Evolutionary conservation across 2,329 filamentous ascomycete species (phyloP), one percentile per base, ranked within the genome.

Genomic region (Claviceps quebecensis): DNA sequence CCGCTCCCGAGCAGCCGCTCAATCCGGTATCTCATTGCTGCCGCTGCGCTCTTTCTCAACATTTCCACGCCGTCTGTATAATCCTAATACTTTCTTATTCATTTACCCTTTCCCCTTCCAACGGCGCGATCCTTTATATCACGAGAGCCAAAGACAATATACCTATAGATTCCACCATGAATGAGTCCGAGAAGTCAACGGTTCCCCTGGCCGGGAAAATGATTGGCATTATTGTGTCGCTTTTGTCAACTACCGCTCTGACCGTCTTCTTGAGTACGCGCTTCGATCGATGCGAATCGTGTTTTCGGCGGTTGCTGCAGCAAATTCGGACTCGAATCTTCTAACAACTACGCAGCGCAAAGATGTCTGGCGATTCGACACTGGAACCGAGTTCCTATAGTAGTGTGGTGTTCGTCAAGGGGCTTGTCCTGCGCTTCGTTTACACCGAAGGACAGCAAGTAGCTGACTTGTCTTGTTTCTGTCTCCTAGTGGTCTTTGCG

Each of bases 401-500:
- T 71, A 17, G 62, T 69, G 7, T 72, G 71, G 70, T 55, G 72
- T 73, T 61, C n/a, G 47, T 37, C 7, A 16, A 37, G 16, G 37
- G 8, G 29, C 14, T 36, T 26, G 16, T 36, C 19, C 9, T 46
- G 19, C 5, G 9, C 9, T 19, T 43, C 40, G 17, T 16, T 5
- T 14, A 11, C 17, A 36, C 6, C 4, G 2, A 34, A 22, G 5
- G 5, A 13, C 9, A 36, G 45, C 29, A 34, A 4, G 9, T 4
- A 19, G 47, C 38, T 48, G 34, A 51, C n/a, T n/a, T 19, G 4
- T 8, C 11, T 16, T 13, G n/a, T 44, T 8, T 44, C 41, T 19
- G 23, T 16, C 16, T 11, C 40, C 5, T 48, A 83, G 80, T 83
- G 47, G 72, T 83, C 47, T 67, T 83, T 43, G 67, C 72, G 9